Conservation (phyloP, 2,329 filamentous ascomycete species). For the Ascosphaera acerosa region DNA sequence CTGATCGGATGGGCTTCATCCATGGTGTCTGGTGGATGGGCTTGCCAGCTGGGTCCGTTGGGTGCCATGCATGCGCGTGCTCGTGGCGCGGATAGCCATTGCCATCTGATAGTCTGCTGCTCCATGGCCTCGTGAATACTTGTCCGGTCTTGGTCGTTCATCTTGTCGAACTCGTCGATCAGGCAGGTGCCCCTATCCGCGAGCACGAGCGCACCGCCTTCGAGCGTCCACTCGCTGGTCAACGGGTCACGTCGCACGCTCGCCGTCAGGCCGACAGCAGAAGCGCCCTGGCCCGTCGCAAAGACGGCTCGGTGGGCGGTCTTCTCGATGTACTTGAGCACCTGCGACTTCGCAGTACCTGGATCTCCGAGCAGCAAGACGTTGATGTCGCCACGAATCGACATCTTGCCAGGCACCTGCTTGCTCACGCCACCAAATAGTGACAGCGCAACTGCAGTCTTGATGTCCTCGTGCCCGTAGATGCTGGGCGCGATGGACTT, state of each 20-base stretch:
- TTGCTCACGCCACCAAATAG: conserved; percentile 91
- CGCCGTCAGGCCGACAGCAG: conserved; percentile 88
- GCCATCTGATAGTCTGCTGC: conserved; percentile 95
- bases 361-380: conserved; percentile 88
- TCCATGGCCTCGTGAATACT: conserved; percentile 99
- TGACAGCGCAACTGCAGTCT: conserved; percentile 82
- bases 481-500: conserved; percentile 90
- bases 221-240: conserved; percentile 91
- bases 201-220: conserved; percentile 83
- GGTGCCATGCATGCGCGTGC: no score
- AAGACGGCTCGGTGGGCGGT: conserved; percentile 93
- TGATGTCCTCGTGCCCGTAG: conserved; percentile 90
- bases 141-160: conserved; percentile 96
- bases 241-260: conserved; percentile 87
- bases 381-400: conserved; percentile 93
- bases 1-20: no score
- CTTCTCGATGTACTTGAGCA: conserved; percentile 94
- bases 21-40: no score
- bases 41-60: no score
- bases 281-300: conserved; percentile 89
- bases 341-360: conserved; percentile 91
- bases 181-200: conserved; percentile 87
- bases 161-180: conserved; percentile 99
- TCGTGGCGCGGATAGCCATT: no score
- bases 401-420: conserved; percentile 63